phyloP scores from a whole-genome alignment of 2,329 filamentous ascomycete species.

The Paramyrothecium sp. region DNA sequence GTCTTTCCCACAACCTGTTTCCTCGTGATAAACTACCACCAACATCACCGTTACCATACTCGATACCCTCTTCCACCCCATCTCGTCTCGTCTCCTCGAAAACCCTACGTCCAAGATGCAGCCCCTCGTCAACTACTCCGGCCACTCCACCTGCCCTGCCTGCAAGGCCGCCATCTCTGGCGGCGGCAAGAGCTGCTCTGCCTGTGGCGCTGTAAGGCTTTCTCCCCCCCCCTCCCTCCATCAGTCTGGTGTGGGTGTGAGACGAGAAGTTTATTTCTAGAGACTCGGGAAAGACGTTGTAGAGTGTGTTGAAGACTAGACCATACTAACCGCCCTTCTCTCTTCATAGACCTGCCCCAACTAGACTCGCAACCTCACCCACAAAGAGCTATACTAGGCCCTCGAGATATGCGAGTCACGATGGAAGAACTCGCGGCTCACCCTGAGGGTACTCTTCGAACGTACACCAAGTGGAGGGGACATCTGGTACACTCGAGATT shows the following conservation, averaged over 20 bases:
- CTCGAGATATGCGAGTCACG: too few relatives aligned
- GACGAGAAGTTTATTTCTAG: not conserved
- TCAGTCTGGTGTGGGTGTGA: not conserved
- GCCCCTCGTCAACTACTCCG: slow-evolving; percentile 30
- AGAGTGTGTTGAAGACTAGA: too few relatives aligned
- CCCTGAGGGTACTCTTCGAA: too few relatives aligned
- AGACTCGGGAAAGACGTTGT: not conserved
- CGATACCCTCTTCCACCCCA: slow-evolving; percentile 14
- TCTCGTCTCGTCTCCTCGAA: not conserved
- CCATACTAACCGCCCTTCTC: not conserved
- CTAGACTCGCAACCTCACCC: slow-evolving; percentile 10
- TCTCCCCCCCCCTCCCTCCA: not conserved
- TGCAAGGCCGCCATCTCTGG: slow-evolving; percentile 47
- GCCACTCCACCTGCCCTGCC: slow-evolving; percentile 51
- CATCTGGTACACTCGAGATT: too few relatives aligned
- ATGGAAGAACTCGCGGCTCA: too few relatives aligned
- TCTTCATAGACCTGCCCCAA: slow-evolving; percentile 28
- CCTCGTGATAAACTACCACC: not conserved
- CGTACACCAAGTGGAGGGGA: too few relatives aligned
- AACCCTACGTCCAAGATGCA: slow-evolving; percentile 22
- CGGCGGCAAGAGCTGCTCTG: slow-evolving; percentile 50
- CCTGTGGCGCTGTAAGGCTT: slow-evolving; percentile 55
- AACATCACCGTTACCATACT: not conserved
- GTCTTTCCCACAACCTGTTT: not conserved
- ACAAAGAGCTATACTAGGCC: too few relatives aligned